Evolutionary conservation across 1,284 basidiomycete genomes (phyloP).

Genomic region (Exobasidium rhododendri): DNA sequence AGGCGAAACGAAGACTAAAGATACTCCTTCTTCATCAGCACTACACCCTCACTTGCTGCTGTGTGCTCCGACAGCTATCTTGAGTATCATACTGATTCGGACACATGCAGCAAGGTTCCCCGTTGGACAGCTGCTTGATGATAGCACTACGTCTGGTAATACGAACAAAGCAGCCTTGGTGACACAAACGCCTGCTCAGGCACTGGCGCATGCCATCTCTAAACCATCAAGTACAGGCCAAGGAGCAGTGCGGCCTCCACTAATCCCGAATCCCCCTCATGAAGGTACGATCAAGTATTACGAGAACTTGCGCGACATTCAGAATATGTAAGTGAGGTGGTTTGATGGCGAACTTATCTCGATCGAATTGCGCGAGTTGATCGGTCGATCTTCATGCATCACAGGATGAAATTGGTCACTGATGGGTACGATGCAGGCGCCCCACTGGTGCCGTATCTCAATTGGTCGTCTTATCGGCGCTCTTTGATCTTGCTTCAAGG

Average conservation of each 20-base stretch:
- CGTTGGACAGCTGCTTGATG: conserved; percentile 12
- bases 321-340: conserved; percentile 45
- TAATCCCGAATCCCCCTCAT: conserved; percentile 46
- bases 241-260: conserved; percentile 24
- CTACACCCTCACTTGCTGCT: conserved; percentile 47
- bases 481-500: conserved; percentile 48
- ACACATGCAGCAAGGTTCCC: conserved; percentile 39
- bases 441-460: conserved; percentile 47
- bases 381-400: too few relatives aligned
- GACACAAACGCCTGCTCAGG: conserved; percentile 13
- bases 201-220: conserved; percentile 12
- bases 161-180: not conserved
- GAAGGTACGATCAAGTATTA: conserved; percentile 51
- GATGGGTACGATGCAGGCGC: conserved; percentile 50
- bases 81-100: conserved; percentile 45
- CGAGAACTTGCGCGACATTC: conserved; percentile 53
- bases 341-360: too few relatives aligned
- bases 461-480: conserved; percentile 52
- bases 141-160: not conserved
- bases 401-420: conserved; percentile 49
- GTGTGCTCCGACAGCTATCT: conserved; percentile 38
- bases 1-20: too few relatives aligned
- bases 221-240: conserved; percentile 21
- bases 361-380: too few relatives aligned
- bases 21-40: too few relatives aligned